Conservation (phyloP, 2,329 filamentous ascomycete species). For the Ascocoryne sarcoides region DNA sequence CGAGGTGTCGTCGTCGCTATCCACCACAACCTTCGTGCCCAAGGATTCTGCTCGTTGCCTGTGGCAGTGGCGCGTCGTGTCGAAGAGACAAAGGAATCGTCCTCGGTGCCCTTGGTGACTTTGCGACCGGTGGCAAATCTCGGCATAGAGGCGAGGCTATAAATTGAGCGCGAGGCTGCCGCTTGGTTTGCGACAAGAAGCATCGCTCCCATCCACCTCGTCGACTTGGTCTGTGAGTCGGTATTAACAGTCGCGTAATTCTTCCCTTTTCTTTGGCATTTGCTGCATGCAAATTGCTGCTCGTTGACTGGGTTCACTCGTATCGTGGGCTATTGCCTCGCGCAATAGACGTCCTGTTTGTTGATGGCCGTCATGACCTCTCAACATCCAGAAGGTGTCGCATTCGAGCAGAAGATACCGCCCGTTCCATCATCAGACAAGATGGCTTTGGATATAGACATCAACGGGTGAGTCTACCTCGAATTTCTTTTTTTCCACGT, state of each 20-base stretch:
- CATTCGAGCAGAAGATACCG: slow-evolving; percentile 42
- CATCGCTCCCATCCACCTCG: too few species aligned
- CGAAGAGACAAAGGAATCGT: background rate
- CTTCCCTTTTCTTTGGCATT: too few species aligned
- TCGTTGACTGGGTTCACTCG: too few species aligned
- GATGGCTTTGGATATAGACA: slow-evolving; percentile 43
- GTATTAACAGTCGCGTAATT: too few species aligned
- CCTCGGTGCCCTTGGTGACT: background rate
- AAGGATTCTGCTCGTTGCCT: background rate
- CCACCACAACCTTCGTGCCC: background rate
- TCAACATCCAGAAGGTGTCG: slow-evolving; percentile 29
- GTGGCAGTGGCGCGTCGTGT: background rate
- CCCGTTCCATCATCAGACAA: slow-evolving; percentile 37
- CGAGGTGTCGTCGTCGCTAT: background rate
- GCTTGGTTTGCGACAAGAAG: too few species aligned
- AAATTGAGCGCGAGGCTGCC: background rate
- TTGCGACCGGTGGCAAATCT: background rate
- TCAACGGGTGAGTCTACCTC: slow-evolving; percentile 50
- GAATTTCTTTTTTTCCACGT: slow-evolving; percentile 20
- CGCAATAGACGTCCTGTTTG: slow-evolving; percentile 22
- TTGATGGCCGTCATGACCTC: slow-evolving; percentile 48
- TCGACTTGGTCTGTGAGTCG: too few species aligned
- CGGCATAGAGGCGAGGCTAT: background rate
- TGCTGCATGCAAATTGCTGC: too few species aligned
- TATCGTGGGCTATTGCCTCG: slow-evolving; percentile 14